Evolutionary conservation across 2,329 filamentous ascomycete species (phyloP), one percentile per base, ranked within the genome.

Genomic region (Aspergillus awamori): DNA sequence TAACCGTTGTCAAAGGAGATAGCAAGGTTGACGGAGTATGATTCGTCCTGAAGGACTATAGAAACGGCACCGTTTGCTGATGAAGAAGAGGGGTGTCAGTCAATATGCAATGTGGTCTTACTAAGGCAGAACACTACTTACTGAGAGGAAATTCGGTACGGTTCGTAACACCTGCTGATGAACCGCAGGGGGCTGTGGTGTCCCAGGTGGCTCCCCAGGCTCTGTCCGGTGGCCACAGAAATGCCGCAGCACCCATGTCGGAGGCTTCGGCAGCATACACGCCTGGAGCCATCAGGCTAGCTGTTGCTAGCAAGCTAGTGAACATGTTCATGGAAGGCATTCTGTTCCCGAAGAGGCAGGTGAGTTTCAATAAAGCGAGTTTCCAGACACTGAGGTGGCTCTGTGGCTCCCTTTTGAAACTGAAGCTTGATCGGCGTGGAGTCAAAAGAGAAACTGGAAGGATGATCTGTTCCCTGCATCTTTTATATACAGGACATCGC

Each of bases 201-300:
- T 88, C 86, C 39, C 80, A 73, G 11, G 78, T 77, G 30, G 80
- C 82, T 53, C 77, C 77, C 85, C 85, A 89, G 43, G 77, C 75
- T 55, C 86, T 79, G 71, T 87, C 85, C 13, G 78, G 69, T 4
- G 86, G 86, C 85, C 86, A 88, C 73, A 87, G 76, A 69, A 88
- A 86, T 8, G 83, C 84, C 20, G 84, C 84, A 7, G 85, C 84
- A 10, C 85, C 85, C 82, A 84, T 84, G 13, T 72, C 66, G 41
- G 67, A 56, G 13, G 65, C 64, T 48, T 67, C 70, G 6, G 70
- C 64, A 22, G 45, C 54, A 26, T 51, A 57, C 5, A 24, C 38
- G 11, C 58, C 45, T 8, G 39, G 20, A n/a, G 24, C 28, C 11
- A 56, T 17, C 5, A 55, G 17, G 17, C 39, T 56, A 15, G 53